A percentile compares a stretch with the other conserved stretches of the same genome.
phyloP scores from a whole-genome alignment of 2,329 filamentous ascomycete genomes.

The Aspergillus sp. region DNA sequence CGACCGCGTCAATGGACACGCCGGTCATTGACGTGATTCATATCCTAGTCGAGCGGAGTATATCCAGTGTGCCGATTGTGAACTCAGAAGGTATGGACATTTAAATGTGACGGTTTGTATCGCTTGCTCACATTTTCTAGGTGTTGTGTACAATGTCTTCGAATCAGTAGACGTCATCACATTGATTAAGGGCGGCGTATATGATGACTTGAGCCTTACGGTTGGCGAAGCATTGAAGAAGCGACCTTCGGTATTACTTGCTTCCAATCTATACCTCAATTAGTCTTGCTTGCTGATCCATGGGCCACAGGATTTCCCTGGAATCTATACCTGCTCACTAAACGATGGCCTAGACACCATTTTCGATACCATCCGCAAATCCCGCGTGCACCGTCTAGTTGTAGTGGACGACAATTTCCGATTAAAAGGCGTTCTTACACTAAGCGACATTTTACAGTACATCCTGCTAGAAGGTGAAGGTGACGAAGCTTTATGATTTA shows the following conservation, averaged over 20 bases:
- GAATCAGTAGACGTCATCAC: constrained; percentile 97
- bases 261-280: constrained; percentile 35
- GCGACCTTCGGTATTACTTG: constrained; percentile 64
- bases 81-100: constrained; percentile 63
- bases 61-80: constrained; percentile 90
- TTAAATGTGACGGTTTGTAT: not conserved
- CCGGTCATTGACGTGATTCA: constrained; percentile 94
- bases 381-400: constrained; percentile 86
- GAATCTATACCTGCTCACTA: constrained; percentile 93
- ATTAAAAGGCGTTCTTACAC: constrained; percentile 83
- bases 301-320: constrained; percentile 72
- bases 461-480: constrained; percentile 79
- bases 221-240: constrained; percentile 88
- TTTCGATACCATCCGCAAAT: constrained; percentile 94
- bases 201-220: constrained; percentile 82
- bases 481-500: constrained; percentile 45
- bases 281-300: constrained; percentile 22
- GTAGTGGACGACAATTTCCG: constrained; percentile 88
- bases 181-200: constrained; percentile 87
- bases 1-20: constrained; percentile 83
- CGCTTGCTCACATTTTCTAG: constrained; percentile 33
- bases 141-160: constrained; percentile 86
- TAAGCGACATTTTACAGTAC: constrained; percentile 96
- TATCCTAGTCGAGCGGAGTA: constrained; percentile 86
- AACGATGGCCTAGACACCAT: constrained; percentile 92